Evolutionary conservation across 108 stramenopile genomes (phyloP).

Genomic region (Skeletonema marinoi): DNA sequence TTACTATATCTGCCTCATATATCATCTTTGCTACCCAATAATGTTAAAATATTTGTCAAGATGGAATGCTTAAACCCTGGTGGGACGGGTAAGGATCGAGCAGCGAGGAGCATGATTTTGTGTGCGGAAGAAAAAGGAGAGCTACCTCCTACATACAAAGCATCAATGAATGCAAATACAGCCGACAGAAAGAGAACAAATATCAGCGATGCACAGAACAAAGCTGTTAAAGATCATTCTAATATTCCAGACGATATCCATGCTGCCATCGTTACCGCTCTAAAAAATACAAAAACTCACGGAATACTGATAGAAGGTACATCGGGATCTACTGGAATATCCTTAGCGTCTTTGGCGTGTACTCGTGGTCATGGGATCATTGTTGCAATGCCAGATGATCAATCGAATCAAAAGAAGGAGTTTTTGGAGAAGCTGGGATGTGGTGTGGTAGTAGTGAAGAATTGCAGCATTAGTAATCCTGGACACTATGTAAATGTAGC

Average conservation of each 20-base stretch:
- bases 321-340: constrained; percentile 96
- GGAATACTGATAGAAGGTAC: constrained; percentile 95
- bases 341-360: constrained; percentile 83
- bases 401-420: constrained; percentile 83
- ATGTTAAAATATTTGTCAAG: constrained; percentile 71
- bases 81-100: constrained; percentile 94
- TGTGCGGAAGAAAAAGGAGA: constrained; percentile 65
- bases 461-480: constrained; percentile 90
- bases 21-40: constrained; percentile 38
- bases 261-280: constrained; percentile 52
- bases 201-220: not conserved
- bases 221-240: not conserved
- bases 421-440: constrained; percentile 81
- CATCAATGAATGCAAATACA: not conserved
- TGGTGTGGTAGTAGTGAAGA: constrained; percentile 82
- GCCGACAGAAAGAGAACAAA: not conserved
- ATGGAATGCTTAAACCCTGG: constrained; percentile 88
- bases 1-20: constrained; percentile 39
- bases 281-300: constrained; percentile 60
- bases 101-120: constrained; percentile 86
- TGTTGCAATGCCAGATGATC: constrained; percentile 96
- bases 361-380: constrained; percentile 86
- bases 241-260: constrained; percentile 29
- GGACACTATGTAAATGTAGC: constrained; percentile 95
- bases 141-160: constrained; percentile 54